These are phyloP conservation scores for Phaeosphaeriaceae sp. DNA, from an alignment of 2,329 filamentous ascomycete species.

Conservation along the genomic window DNA sequence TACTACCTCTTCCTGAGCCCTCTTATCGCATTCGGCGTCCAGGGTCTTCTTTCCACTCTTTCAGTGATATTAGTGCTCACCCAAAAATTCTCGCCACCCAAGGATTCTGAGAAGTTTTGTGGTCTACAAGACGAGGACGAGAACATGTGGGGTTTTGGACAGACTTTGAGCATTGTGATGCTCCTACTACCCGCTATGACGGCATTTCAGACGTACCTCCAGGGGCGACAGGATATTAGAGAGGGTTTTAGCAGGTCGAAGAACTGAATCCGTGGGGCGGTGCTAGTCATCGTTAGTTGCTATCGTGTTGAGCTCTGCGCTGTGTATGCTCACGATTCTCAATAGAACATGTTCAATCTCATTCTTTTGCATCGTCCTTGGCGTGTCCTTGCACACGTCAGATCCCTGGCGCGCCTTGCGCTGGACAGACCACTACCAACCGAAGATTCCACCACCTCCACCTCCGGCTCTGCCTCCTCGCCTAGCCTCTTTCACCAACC, in stretches of 20 bases:
- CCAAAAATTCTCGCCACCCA: constrained; percentile 36
- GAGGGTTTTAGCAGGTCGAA: constrained; percentile 5
- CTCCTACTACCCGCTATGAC: constrained; percentile 34
- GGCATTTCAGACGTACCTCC: constrained; percentile 35
- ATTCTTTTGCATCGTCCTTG: constrained; percentile 1
- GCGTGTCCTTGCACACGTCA: constrained; percentile 2
- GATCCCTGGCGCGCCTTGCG: constrained; percentile 11
- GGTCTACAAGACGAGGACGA: constrained; percentile 32
- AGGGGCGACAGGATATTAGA: constrained; percentile 34
- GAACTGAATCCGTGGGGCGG: neutral
- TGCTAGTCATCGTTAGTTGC: neutral
- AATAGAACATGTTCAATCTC: neutral
- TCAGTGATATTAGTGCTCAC: constrained; percentile 31
- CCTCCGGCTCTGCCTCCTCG: constrained; percentile 54
- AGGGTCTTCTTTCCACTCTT: constrained; percentile 32
- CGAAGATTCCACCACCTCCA: constrained; percentile 53
- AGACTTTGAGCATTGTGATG: constrained; percentile 41
- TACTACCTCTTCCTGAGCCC: constrained; percentile 38
- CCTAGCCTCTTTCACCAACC: constrained; percentile 57
- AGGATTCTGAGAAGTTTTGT: constrained; percentile 25
- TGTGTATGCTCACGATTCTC: neutral
- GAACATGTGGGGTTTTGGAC: constrained; percentile 40
- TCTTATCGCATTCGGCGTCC: constrained; percentile 33
- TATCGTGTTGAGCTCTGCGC: too few species aligned
- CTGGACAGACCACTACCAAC: constrained; percentile 39